phyloP scores from a whole-genome alignment of 2,329 filamentous ascomycete species.

The Pseudogymnoascus sp. region DNA sequence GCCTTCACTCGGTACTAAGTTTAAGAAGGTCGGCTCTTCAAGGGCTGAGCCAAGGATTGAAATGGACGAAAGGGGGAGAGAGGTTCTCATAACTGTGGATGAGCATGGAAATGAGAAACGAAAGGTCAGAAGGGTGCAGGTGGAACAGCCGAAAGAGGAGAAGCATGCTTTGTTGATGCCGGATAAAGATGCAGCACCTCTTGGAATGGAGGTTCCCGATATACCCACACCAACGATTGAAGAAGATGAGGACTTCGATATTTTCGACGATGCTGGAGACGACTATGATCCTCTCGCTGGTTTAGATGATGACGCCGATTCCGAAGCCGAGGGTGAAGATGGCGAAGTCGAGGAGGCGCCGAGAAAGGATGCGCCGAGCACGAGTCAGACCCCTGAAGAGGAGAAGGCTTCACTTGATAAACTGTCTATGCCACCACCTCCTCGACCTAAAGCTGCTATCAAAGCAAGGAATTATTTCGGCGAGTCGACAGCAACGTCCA shows the following conservation, averaged over 20 bases:
- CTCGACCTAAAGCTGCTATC: slow-evolving; percentile 30
- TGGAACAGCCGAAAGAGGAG: slow-evolving; percentile 31
- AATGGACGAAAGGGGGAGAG: slow-evolving; percentile 51
- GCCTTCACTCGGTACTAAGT: slow-evolving; percentile 49
- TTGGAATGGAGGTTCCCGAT: slow-evolving; percentile 61
- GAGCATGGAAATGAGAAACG: slow-evolving; percentile 60
- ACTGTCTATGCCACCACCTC: slow-evolving; percentile 40
- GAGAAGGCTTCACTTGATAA: slow-evolving; percentile 12
- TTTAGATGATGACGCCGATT: slow-evolving; percentile 37
- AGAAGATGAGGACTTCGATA: slow-evolving; percentile 52
- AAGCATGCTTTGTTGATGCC: slow-evolving; percentile 41
- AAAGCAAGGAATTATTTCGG: slow-evolving; percentile 55
- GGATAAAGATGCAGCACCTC: slow-evolving; percentile 48
- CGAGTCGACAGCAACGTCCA: slow-evolving; percentile 43
- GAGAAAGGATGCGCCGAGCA: slow-evolving; percentile 6
- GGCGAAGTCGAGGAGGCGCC: slow-evolving; percentile 7
- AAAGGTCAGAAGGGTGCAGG: slow-evolving; percentile 51
- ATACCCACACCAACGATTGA: slow-evolving; percentile 40
- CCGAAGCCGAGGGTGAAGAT: slow-evolving; percentile 37
- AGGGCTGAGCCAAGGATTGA: slow-evolving; percentile 52
- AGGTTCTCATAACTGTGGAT: slow-evolving; percentile 59
- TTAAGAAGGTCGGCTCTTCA: slow-evolving; percentile 57
- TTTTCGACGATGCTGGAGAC: slow-evolving; percentile 58
- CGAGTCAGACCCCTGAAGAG: slow-evolving; percentile 12
- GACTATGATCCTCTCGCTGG: slow-evolving; percentile 62